Evolutionary conservation across 352 stramenopile species (phyloP), one percentile per base, ranked within the genome.

Genomic region (Elongisporangium anandrum): DNA sequence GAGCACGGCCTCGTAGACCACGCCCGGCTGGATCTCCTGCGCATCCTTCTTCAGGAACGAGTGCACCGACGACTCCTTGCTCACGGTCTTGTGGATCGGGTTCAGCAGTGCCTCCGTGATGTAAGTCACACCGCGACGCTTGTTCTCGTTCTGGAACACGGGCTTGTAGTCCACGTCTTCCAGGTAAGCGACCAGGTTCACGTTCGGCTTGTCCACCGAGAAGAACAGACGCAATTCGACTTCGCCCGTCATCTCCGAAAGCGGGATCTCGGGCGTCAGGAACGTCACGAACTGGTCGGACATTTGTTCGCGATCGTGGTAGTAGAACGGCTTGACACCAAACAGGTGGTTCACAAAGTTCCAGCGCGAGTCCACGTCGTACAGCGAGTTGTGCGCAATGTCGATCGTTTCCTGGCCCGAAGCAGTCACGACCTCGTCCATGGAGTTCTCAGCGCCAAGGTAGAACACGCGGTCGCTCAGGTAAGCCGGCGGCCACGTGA

Each of bases 1-100:
- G 53, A 94, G 74, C 61, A 89, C 77, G 39, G 85, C 82, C 62
- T 94, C 80, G 69, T 94, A 91, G 5, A 94, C 79, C 53, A 81
- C 65, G 50, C 72, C 77, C 17, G 79, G 65, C 26, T 81, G 69
- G 52, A 94, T 86, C 61, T 80, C 66, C 49, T 80, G 78, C 50
- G 68, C 62, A 54, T 94, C 69, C 21, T 68, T 63, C 56, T 80
- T 84, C 52, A 72, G 64, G 69, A 88, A 94, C 51, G 81, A 91
- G 61, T 88, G 70, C 34, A 90, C 78, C n/a, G 70, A 75, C 58
- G 77, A 78, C 54, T 83, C 79, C 15, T 73, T 68, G 10, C 71
- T 69, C 47, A 94, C 69, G 0, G 81, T 77, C 60, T 75, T 65
- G 69, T 94, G 85, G 53, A 88, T 72, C 0, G 82, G 82, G 69